Percentiles rank a stretch among this genome's conserved stretches.
phyloP scores from a whole-genome alignment of 805 yeast genomes.

The Zygosaccharomyces lentus region DNA sequence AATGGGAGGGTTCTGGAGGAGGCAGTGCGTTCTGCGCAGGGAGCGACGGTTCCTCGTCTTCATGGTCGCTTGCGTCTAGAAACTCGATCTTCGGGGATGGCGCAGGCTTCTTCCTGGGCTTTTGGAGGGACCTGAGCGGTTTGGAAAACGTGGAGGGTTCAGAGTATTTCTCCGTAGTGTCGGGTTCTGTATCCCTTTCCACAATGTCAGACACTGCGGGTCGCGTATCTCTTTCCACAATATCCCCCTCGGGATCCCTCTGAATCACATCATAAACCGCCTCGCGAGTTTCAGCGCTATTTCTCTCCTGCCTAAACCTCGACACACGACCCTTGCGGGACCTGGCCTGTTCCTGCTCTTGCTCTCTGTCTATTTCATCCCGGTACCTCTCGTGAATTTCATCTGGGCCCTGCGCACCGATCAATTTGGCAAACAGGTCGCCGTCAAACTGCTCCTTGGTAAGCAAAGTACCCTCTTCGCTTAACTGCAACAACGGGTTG shows the following conservation, averaged over 20 bases:
- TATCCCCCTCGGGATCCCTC: conserved; percentile 1
- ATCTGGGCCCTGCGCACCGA: conserved; percentile 33
- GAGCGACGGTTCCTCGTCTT: neutral
- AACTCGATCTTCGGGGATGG: conserved; percentile 3
- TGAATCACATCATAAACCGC: conserved; percentile 2
- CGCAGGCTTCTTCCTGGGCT: conserved; percentile 4
- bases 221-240: conserved; percentile 3
- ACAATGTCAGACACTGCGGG: conserved; percentile 5
- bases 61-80: conserved; percentile 1
- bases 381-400: conserved; percentile 30
- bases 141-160: neutral
- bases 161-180: conserved; percentile 6
- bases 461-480: neutral
- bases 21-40: neutral
- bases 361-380: conserved; percentile 8
- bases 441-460: conserved; percentile 28
- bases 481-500: conserved; percentile 3
- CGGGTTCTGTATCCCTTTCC: conserved; percentile 8
- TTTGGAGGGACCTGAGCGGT: conserved; percentile 7
- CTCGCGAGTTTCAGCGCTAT: neutral
- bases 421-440: conserved; percentile 31
- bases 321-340: conserved; percentile 26
- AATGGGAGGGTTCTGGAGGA: neutral
- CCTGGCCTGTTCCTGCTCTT: conserved; percentile 4
- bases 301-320: conserved; percentile 30